Conservation (phyloP, 768 basidiomycete genomes). For the Pleurotus eryngii region DNA sequence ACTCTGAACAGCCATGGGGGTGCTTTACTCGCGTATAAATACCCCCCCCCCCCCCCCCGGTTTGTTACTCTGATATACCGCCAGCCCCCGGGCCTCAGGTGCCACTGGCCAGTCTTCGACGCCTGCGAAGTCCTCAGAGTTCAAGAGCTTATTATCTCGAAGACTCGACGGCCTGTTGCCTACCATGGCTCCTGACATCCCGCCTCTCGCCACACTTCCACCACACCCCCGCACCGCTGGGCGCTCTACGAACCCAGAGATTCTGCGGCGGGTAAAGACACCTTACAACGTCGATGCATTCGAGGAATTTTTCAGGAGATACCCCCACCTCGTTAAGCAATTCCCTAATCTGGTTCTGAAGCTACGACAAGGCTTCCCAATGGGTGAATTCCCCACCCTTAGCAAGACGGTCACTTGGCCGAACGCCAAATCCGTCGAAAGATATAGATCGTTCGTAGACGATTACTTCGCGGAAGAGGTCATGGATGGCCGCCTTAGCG, state of each 20-base stretch:
- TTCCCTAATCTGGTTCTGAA: neutral
- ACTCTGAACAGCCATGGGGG: too few species aligned
- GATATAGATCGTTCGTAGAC: constrained; percentile 2
- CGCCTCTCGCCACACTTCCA: neutral
- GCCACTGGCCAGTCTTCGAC: too few species aligned
- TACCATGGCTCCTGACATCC: too few species aligned
- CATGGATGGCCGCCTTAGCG: constrained; percentile 8
- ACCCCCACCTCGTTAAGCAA: neutral
- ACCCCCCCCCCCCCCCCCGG: too few species aligned
- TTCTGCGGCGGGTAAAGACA: neutral
- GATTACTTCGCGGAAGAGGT: constrained; percentile 15
- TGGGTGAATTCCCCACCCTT: neutral
- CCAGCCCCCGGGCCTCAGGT: too few species aligned
- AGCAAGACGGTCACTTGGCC: constrained; percentile 10
- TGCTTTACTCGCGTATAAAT: too few species aligned
- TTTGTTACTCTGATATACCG: too few species aligned
- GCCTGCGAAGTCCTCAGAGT: too few species aligned
- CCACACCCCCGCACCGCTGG: neutral
- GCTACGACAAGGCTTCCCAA: neutral
- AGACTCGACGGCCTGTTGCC: too few species aligned
- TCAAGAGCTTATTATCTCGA: too few species aligned
- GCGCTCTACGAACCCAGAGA: neutral
- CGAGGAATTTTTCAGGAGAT: neutral
- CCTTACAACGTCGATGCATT: neutral
- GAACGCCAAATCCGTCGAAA: constrained; percentile 16